Evolutionary conservation across 1,284 basidiomycete genomes (phyloP).

Genomic region (Inonotus obliquus): DNA sequence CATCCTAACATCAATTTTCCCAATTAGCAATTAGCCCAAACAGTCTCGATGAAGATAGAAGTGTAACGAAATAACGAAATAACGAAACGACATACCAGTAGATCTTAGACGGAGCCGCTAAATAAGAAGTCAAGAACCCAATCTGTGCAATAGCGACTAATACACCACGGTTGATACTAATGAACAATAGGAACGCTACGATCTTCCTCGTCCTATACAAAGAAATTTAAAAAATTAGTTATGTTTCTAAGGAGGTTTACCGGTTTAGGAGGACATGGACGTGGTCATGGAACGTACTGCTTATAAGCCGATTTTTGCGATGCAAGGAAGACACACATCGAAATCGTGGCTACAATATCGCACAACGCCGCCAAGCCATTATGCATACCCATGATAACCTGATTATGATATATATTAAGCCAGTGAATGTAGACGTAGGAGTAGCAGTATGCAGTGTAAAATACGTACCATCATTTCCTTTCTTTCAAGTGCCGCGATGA

Average conservation of each 20-base stretch:
- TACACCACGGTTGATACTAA: slow-evolving; percentile 14
- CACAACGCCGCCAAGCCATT: slow-evolving; percentile 6
- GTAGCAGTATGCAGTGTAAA: neutral
- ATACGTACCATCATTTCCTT: slow-evolving; percentile 8
- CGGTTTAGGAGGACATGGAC: too few species aligned
- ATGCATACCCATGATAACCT: slow-evolving; percentile 8
- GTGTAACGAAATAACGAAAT: too few species aligned
- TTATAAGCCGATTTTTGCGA: slow-evolving; percentile 3
- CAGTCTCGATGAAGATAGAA: too few species aligned
- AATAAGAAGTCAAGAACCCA: slow-evolving; percentile 8
- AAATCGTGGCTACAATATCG: slow-evolving; percentile 12
- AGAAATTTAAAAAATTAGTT: too few species aligned
- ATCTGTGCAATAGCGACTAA: slow-evolving; percentile 12
- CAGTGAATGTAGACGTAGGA: neutral
- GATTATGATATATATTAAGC: too few species aligned
- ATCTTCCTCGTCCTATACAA: slow-evolving; percentile 12
- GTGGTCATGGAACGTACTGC: neutral
- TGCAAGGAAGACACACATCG: slow-evolving; percentile 15
- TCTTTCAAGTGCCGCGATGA: slow-evolving; percentile 7
- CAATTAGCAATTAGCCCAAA: too few species aligned
- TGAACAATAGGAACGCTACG: slow-evolving; percentile 6
- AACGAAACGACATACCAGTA: slow-evolving; percentile 5
- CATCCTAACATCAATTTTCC: too few species aligned
- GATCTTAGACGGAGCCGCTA: slow-evolving; percentile 1
- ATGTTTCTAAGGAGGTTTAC: too few species aligned